Conservation (phyloP, 139 green algal genomes). For the Dunaliella primolecta region DNA sequence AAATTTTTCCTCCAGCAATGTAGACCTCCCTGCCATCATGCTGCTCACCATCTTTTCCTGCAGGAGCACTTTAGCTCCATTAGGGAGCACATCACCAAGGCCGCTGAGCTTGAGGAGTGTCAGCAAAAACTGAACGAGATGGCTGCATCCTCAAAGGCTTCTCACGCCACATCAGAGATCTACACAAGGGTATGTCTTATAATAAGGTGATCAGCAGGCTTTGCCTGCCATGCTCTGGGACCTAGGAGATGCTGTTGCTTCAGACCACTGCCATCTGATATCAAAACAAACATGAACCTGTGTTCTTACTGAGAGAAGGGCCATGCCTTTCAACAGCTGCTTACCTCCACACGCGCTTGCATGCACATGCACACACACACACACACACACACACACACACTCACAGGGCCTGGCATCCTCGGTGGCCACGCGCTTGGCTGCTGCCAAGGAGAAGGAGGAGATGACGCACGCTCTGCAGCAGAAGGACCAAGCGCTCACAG, state of each 20-base stretch:
- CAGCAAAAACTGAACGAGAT: background rate
- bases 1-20: too few species aligned
- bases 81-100: constrained; percentile 5
- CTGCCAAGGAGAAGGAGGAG: background rate
- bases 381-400: constrained; percentile 16
- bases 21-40: too few species aligned
- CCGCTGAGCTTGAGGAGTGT: background rate
- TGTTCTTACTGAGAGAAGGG: too few species aligned
- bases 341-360: background rate
- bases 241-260: too few species aligned
- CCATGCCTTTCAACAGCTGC: too few species aligned
- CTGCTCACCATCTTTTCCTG: too few species aligned
- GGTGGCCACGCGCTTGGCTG: background rate
- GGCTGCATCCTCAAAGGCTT: background rate
- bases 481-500: background rate
- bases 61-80: background rate
- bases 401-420: background rate
- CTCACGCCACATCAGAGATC: background rate
- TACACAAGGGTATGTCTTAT: background rate
- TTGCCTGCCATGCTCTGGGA: too few species aligned
- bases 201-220: too few species aligned
- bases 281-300: too few species aligned
- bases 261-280: too few species aligned
- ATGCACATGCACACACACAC: background rate
- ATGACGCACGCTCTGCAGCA: background rate